Base-by-base conservation (phyloP, 306 rosid species). In the Begonia fuchsioides region DNA sequence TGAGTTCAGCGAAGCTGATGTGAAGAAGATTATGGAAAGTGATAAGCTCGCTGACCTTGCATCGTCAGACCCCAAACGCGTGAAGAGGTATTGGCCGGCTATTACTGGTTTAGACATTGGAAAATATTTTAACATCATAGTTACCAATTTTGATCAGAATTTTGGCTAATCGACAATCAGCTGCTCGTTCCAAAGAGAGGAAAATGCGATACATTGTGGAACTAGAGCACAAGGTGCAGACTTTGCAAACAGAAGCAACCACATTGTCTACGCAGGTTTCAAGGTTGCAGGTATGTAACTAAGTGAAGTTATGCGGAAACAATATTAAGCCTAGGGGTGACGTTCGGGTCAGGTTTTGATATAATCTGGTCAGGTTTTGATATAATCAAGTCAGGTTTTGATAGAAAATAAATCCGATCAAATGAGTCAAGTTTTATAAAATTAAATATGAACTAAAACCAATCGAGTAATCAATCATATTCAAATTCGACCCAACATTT, bases 111-210 rank as follows among this genome's bases (percentile, higher is more conserved):
- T 26, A 6, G 35, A 26, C 35, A 26, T 26, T 0, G 1, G 7
- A 26, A 26, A 26, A 26, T 26, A 26, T 26, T 26, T 26, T 26
- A 1, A 1, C 35, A 1, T 4, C 35, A 26, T 26, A 26, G 35
- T 26, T 26, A 13, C 60, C 51, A 57, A 35, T 64, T 64, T 58
- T 10, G 10, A 56, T 43, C 70, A 86, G 95, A 82, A 76, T 86
- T 69, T 86, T 86, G 72, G 93, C 95, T 44, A 86, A 86, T 75
- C 87, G 93, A 39, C 82, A 71, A 55, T 86, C 95, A 19, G 95
- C 95, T 61, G 95, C 95, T 44, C 95, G 95, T 32, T 86, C 95
- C 35, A 86, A 86, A 71, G 95, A 86, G 61, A 62, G 93, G 47
- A 78, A 77, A 64, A 68, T 57, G 59, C 78, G 73, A 5, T 81